Base-by-base conservation (phyloP, 2,329 filamentous ascomycete genomes). In the Paramyrothecium sp. region DNA sequence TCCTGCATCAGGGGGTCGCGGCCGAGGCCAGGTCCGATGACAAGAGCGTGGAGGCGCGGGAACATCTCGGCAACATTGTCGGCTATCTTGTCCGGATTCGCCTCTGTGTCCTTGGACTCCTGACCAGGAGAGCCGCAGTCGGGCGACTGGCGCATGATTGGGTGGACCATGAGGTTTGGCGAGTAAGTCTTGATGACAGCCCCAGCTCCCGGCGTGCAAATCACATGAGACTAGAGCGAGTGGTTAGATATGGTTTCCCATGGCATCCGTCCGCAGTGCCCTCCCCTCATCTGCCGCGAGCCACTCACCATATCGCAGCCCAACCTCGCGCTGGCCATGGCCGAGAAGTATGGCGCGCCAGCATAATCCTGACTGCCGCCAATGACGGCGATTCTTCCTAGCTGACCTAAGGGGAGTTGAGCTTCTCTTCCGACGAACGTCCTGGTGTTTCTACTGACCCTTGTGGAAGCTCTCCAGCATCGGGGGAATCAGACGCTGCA, bases 141-240 rank as follows among this genome's bases (percentile, higher is more conserved):
- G 12, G 74, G 69, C 50, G 86, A 85, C 74, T 95, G 91, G 30
- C 92, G 90, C 86, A 99, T 94, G 64, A 97, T 85, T 1, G 95
- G 95, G 73, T 98, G 95, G 12, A 99, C 95, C 94, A 99, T 99
- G 26, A 99, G 82, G 72, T 98, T 97, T 3, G 95, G 95, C 20
- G 93, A 97, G 78, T 98, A 99, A 3, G 92, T 91, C 79, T 99
- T 99, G 77, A 99, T 97, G 41, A 97, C 93, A 68, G 86, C 82
- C 51, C 84, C 92, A 3, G 95, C 95, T 55, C 85, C 89, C 11
- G 91, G 92, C 59, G 96, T 96, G 80, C 95, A 99, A 69, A 99
- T 96, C 61, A 99, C 89, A 77, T 97, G 94, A 62, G 89, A 92
- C 92, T 53, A 22, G 47, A 49, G 47, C 19, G 47, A 7, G 26